Conservation (phyloP, 306 rosid species). For the Malus asiatica region DNA sequence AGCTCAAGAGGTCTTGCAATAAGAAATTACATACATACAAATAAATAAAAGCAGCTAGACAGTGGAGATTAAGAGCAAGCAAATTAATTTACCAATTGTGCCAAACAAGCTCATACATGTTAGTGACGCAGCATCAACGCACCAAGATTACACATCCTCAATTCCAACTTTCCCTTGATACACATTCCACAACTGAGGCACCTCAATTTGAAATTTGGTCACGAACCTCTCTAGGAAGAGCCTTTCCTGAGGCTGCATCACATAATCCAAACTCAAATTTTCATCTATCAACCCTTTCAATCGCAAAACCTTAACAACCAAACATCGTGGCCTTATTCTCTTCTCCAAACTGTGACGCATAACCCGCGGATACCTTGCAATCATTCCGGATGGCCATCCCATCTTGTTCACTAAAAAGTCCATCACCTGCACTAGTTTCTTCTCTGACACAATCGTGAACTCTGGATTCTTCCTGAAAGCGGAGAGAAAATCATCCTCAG, state of each 20-base stretch:
- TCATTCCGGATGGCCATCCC: slow-evolving; percentile 10
- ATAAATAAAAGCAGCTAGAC: not conserved
- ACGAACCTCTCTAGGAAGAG: slow-evolving; percentile 19
- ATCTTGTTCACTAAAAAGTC: slow-evolving; percentile 23
- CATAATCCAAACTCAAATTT: not conserved
- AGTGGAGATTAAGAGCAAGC: too few species aligned
- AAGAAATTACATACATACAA: too few species aligned
- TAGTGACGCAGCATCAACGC: not conserved
- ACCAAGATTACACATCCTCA: not conserved
- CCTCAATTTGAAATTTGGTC: not conserved
- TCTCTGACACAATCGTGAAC: slow-evolving; percentile 16
- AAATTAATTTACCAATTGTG: not conserved
- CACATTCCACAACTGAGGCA: slow-evolving; percentile 8
- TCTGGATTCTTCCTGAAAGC: slow-evolving; percentile 10
- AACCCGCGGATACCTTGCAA: not conserved
- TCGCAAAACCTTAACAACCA: slow-evolving; percentile 11
- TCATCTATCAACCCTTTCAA: slow-evolving; percentile 21
- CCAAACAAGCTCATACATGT: not conserved
- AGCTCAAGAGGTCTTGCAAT: not conserved
- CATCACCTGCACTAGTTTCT: slow-evolving; percentile 29
- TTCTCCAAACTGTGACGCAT: slow-evolving; percentile 25
- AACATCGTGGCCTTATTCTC: slow-evolving; percentile 36
- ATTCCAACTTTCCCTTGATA: slow-evolving; percentile 12
- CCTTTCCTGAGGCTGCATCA: not conserved
- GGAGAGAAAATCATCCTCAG: slow-evolving; percentile 18